Conservation (phyloP, 192 early-diverging fungal genomes). For the Coemansia sp. region DNA sequence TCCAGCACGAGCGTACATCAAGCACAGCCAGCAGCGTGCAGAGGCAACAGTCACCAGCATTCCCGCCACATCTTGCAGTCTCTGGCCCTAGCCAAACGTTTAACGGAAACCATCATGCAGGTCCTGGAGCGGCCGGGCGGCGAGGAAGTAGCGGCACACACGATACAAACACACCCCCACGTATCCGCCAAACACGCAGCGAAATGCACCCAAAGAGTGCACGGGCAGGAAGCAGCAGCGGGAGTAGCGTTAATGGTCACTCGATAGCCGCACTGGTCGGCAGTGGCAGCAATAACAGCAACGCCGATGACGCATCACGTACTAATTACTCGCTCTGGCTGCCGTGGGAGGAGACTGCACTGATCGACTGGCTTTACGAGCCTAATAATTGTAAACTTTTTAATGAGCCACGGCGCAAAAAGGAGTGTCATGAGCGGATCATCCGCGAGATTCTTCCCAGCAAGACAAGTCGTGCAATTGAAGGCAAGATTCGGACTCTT, state of each 20-base stretch:
- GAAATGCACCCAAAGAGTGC: slow-evolving; percentile 17
- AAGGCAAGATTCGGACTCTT: slow-evolving; percentile 51
- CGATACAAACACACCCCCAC: slow-evolving; percentile 22
- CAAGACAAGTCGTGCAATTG: slow-evolving; percentile 51
- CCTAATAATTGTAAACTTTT: slow-evolving; percentile 47
- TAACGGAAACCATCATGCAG: slow-evolving; percentile 10
- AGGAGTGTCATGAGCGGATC: slow-evolving; percentile 51
- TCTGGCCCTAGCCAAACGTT: slow-evolving; percentile 1
- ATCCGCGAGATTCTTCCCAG: slow-evolving; percentile 40
- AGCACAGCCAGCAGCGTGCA: slow-evolving; percentile 7
- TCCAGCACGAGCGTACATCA: slow-evolving; percentile 1
- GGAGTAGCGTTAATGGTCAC: slow-evolving; percentile 15
- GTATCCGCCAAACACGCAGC: slow-evolving; percentile 32
- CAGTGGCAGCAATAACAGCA: background rate
- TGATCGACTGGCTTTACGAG: slow-evolving; percentile 48
- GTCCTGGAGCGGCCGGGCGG: slow-evolving; percentile 1
- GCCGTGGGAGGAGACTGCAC: slow-evolving; percentile 46
- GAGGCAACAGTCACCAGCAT: slow-evolving; percentile 3
- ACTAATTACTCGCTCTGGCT: slow-evolving; percentile 45
- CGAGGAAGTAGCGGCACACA: slow-evolving; percentile 5
- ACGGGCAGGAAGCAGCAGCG: slow-evolving; percentile 6
- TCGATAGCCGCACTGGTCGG: background rate
- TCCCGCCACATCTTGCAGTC: background rate
- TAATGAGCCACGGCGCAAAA: slow-evolving; percentile 48
- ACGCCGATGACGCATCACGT: slow-evolving; percentile 10